phyloP scores from a whole-genome alignment of 192 early-diverging fungal genomes.

The Podila epigama region DNA sequence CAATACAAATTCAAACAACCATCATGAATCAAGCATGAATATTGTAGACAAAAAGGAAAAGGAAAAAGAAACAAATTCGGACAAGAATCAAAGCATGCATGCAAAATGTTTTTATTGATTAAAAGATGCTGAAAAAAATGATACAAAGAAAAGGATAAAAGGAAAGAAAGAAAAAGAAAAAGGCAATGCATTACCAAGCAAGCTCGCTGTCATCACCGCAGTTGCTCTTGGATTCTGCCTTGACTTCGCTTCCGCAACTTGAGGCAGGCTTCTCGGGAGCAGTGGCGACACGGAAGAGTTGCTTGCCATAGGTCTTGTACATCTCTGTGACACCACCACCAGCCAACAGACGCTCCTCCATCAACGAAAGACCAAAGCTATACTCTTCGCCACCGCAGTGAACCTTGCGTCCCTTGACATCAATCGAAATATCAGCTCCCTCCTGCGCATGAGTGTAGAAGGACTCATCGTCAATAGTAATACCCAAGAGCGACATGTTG shows the following conservation, averaged over 20 bases:
- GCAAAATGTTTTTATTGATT: neutral
- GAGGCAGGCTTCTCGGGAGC: constrained; percentile 53
- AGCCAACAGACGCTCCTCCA: constrained; percentile 77
- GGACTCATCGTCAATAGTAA: constrained; percentile 73
- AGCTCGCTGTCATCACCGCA: constrained; percentile 47
- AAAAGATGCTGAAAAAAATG: neutral
- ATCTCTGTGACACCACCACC: constrained; percentile 82
- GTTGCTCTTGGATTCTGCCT: constrained; percentile 31
- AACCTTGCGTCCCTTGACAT: constrained; percentile 72
- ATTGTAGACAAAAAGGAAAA: no score
- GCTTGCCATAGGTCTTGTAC: constrained; percentile 80
- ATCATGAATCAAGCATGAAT: no score
- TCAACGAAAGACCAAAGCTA: constrained; percentile 68
- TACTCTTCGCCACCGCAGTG: constrained; percentile 64
- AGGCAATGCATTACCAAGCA: constrained; percentile 47
- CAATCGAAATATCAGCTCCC: constrained; percentile 72
- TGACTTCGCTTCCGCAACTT: constrained; percentile 37
- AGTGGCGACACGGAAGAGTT: constrained; percentile 76
- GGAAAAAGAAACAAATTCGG: no score
- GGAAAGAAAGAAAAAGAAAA: neutral
- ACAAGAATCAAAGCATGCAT: no score
- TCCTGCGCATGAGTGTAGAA: constrained; percentile 82
- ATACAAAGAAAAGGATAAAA: constrained; percentile 3
- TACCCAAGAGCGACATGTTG: constrained; percentile 83
- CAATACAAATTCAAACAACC: no score